Percentiles rank a stretch among this genome's conserved stretches.
These are phyloP conservation scores for Chenopodium berlandieri DNA, from an alignment of 148 eudicot species.

Conservation along the genomic window DNA sequence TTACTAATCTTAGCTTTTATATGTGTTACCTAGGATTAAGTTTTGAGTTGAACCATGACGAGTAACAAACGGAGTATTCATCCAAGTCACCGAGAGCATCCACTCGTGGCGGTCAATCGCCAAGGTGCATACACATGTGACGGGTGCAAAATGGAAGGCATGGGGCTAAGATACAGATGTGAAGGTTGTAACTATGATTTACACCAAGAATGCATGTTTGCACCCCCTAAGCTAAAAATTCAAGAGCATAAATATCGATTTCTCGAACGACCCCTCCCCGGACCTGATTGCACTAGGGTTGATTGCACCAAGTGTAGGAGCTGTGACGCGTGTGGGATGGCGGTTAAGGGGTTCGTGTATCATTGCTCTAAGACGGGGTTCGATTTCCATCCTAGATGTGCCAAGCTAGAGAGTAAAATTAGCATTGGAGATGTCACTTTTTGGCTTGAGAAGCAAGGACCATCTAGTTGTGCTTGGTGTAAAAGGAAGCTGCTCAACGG, in stretches of 20 bases:
- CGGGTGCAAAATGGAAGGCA: conserved; percentile 1
- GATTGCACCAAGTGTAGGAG: conserved; percentile 13
- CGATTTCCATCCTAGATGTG: conserved; percentile 26
- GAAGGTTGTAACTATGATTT: neutral
- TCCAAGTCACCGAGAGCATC: conserved; percentile 8
- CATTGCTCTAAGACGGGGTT: conserved; percentile 3
- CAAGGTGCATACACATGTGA: neutral
- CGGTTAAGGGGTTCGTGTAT: conserved; percentile 17
- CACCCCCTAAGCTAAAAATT: neutral
- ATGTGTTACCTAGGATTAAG: too few relatives aligned
- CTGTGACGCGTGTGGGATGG: conserved; percentile 24
- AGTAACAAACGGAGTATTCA: neutral
- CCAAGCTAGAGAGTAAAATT: conserved; percentile 11
- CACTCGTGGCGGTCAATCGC: neutral
- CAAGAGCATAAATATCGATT: neutral
- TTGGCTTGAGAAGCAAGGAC: conserved; percentile 13
- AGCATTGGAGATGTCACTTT: conserved; percentile 11
- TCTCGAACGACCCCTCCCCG: conserved; percentile 2
- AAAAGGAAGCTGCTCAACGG: neutral
- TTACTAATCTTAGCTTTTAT: too few relatives aligned
- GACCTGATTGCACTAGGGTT: neutral
- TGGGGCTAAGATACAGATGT: conserved; percentile 10
- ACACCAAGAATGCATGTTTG: neutral
- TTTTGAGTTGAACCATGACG: neutral
- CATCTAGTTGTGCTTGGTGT: conserved; percentile 18